Conservation (phyloP, 257 asterid species). For the Galeopsis tetrahit region DNA sequence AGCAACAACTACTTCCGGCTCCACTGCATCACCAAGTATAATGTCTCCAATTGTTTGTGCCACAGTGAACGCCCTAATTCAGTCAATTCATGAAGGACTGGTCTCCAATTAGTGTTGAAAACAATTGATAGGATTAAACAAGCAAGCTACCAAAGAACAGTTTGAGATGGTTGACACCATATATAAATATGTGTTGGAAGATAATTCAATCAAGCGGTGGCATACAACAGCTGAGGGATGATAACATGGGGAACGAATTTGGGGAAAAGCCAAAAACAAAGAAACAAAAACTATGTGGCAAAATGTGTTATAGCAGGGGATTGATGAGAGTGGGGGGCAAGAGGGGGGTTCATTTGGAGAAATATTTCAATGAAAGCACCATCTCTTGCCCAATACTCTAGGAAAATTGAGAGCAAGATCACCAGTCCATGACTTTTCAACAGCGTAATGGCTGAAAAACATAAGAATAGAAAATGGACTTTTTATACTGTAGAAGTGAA, state of each 20-base stretch:
- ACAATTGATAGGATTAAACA: constrained; percentile 18
- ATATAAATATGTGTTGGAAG: not conserved
- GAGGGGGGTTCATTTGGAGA: not conserved
- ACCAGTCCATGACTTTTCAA: constrained; percentile 24
- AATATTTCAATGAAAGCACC: constrained; percentile 7
- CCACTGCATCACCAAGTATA: constrained; percentile 71
- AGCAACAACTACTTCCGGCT: constrained; percentile 85
- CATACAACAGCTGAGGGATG: constrained; percentile 16
- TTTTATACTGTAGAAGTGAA: not conserved
- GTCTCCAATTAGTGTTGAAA: constrained; percentile 22
- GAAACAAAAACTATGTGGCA: not conserved
- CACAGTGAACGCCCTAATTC: constrained; percentile 74
- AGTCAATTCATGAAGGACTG: constrained; percentile 32
- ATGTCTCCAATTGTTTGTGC: constrained; percentile 85
- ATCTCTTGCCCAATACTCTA: not conserved
- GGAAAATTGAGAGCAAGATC: constrained; percentile 27
- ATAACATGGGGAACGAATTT: not conserved
- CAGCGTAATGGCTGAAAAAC: constrained; percentile 15
- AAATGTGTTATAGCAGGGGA: constrained; percentile 4
- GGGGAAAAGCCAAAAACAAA: not conserved
- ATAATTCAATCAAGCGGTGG: constrained; percentile 9
- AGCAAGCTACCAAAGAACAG: constrained; percentile 27
- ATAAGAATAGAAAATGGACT: not conserved
- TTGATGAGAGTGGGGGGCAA: constrained; percentile 1
- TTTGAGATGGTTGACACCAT: constrained; percentile 18